Evolutionary conservation across 1,284 basidiomycete species (phyloP).

Genomic region (Boletellus deceptivus): DNA sequence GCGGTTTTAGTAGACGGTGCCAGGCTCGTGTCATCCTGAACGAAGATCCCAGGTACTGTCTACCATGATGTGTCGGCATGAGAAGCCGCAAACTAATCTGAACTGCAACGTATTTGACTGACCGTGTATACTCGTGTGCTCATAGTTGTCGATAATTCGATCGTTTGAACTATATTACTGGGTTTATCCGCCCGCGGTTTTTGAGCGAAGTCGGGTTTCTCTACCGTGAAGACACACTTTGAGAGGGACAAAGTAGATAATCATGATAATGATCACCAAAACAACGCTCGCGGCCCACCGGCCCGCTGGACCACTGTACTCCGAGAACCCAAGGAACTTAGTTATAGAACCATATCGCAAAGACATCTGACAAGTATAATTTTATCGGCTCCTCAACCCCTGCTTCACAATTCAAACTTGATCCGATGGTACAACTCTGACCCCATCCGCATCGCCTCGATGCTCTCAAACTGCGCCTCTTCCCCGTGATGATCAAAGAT

Average conservation of each 20-base stretch:
- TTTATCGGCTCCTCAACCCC: not conserved
- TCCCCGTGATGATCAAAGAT: constrained; percentile 40
- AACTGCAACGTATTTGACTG: not conserved
- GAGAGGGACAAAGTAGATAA: too few species aligned
- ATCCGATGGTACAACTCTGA: constrained; percentile 45
- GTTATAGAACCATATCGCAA: too few species aligned
- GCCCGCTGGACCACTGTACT: too few species aligned
- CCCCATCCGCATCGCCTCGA: constrained; percentile 42
- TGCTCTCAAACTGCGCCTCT: constrained; percentile 25
- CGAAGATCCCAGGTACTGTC: constrained; percentile 23
- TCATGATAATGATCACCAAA: too few species aligned
- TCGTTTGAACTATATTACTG: too few species aligned
- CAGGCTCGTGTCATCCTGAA: constrained; percentile 16
- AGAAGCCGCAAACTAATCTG: not conserved
- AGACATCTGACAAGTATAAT: too few species aligned
- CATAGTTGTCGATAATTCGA: constrained; percentile 1
- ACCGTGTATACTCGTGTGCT: constrained; percentile 13
- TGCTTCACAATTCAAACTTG: constrained; percentile 31
- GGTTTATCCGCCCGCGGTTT: too few species aligned
- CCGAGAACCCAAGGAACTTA: too few species aligned
- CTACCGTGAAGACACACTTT: not conserved
- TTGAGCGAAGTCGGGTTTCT: not conserved
- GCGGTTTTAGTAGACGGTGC: not conserved
- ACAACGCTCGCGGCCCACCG: too few species aligned
- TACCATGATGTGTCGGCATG: not conserved